Conservation (phyloP, 192 early-diverging fungal species). For the Entomortierella chlamydospora region DNA sequence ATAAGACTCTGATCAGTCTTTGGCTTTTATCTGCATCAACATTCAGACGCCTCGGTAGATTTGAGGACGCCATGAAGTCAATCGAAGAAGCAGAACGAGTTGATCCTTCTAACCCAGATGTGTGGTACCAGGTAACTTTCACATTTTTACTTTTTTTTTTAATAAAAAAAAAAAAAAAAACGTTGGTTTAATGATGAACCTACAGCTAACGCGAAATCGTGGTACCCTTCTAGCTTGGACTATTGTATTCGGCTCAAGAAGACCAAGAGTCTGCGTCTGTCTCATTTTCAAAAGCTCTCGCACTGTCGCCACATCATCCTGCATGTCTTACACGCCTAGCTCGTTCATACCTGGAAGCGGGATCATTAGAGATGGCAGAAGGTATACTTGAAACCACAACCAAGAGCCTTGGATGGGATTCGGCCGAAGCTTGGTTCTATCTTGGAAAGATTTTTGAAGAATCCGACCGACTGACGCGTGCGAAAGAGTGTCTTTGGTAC, state of each 20-base stretch:
- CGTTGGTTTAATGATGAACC: too few relatives aligned
- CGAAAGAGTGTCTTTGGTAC: conserved; percentile 71
- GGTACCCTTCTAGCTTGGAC: conserved; percentile 45
- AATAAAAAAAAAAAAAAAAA: too few relatives aligned
- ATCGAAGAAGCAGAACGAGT: conserved; percentile 68
- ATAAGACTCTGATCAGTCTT: conserved; percentile 58
- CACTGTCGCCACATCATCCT: conserved; percentile 56
- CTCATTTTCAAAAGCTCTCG: conserved; percentile 63
- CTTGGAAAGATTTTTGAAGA: conserved; percentile 61
- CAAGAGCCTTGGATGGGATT: conserved; percentile 68
- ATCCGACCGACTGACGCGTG: conserved; percentile 53
- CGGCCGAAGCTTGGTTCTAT: conserved; percentile 72
- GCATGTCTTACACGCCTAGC: conserved; percentile 59
- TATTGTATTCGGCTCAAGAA: conserved; percentile 48
- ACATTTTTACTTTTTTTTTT: too few relatives aligned
- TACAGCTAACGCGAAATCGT: too few relatives aligned
- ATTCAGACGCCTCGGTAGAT: conserved; percentile 58
- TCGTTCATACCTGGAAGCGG: conserved; percentile 56
- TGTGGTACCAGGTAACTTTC: conserved; percentile 63
- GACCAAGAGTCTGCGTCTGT: conserved; percentile 55
- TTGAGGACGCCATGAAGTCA: conserved; percentile 67
- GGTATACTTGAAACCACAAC: conserved; percentile 63
- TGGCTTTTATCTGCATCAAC: conserved; percentile 67
- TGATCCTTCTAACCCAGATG: conserved; percentile 58
- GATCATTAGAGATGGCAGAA: conserved; percentile 62